A percentile compares a stretch with the other conserved stretches of the same genome.
phyloP scores from a whole-genome alignment of 352 stramenopile genomes.

The Aphanomyces cochlioides region DNA sequence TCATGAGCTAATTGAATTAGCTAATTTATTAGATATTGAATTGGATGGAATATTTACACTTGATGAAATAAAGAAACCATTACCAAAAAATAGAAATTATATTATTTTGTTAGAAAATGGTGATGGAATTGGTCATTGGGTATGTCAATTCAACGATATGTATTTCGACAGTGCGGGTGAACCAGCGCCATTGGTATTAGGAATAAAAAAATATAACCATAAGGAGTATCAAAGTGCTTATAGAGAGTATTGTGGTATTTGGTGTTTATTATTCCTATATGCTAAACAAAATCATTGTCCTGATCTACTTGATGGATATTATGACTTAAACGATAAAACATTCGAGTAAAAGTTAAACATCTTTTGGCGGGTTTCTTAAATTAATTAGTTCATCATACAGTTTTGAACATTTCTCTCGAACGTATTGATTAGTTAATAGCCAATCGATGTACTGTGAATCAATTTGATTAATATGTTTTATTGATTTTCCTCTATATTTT shows the following conservation, averaged over 20 bases:
- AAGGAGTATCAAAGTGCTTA: not conserved
- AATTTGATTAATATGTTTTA: no score
- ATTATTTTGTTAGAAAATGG: conserved; percentile 1
- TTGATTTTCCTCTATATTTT: no score
- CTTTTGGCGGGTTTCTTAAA: no score
- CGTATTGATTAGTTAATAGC: no score
- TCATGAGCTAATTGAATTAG: not conserved
- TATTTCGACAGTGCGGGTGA: not conserved
- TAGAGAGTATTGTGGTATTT: conserved; percentile 3
- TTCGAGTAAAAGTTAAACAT: not conserved
- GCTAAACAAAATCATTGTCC: not conserved
- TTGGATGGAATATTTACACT: conserved; percentile 7
- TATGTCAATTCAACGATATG: not conserved
- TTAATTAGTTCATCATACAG: no score
- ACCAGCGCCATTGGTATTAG: not conserved
- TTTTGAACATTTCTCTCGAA: no score
- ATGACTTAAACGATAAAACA: not conserved
- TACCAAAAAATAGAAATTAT: not conserved
- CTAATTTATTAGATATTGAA: not conserved
- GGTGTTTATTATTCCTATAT: conserved; percentile 6
- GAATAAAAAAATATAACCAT: not conserved
- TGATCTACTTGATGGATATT: not conserved
- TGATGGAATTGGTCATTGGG: conserved; percentile 3
- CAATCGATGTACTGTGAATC: no score
- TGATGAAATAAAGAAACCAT: not conserved